Conservation (phyloP, 768 basidiomycete genomes). For the Macrolepiota fuliginosa region DNA sequence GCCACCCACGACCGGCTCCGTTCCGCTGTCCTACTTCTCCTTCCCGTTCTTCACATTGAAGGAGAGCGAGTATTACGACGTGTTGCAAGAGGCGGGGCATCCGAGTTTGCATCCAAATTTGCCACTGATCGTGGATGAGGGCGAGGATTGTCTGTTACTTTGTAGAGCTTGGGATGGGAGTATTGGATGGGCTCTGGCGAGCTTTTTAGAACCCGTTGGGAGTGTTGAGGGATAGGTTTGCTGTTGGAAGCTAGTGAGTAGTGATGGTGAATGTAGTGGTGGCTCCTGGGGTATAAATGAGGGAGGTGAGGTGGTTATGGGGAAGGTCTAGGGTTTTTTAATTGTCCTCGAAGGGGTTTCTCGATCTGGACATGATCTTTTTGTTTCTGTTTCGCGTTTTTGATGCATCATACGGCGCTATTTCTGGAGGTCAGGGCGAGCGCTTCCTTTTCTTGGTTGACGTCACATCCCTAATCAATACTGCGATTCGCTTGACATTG, state of each 20-base stretch:
- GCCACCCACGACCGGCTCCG: constrained; percentile 56
- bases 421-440: neutral
- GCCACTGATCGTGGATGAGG: constrained; percentile 73
- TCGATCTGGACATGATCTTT: neutral
- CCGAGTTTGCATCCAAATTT: constrained; percentile 71
- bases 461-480: neutral
- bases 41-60: constrained; percentile 76
- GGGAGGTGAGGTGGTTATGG: neutral
- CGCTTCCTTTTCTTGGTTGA: constrained; percentile 5
- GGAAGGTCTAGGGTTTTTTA: neutral
- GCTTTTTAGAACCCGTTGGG: constrained; percentile 68
- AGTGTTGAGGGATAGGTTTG: neutral
- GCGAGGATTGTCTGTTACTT: constrained; percentile 77
- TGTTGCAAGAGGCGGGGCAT: constrained; percentile 76
- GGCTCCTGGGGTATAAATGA: neutral
- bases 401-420: neutral
- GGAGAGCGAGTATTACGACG: constrained; percentile 59
- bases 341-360: neutral
- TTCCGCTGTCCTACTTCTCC: constrained; percentile 46
- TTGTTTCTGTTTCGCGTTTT: neutral
- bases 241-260: neutral
- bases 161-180: constrained; percentile 54
- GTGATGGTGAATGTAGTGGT: neutral
- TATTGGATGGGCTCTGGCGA: constrained; percentile 81
- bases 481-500: constrained; percentile 5